Percentiles rank a stretch among this genome's conserved stretches.
phyloP scores from a whole-genome alignment of 1,139 yeast genomes.

The Entelexis sorbosivorans region DNA sequence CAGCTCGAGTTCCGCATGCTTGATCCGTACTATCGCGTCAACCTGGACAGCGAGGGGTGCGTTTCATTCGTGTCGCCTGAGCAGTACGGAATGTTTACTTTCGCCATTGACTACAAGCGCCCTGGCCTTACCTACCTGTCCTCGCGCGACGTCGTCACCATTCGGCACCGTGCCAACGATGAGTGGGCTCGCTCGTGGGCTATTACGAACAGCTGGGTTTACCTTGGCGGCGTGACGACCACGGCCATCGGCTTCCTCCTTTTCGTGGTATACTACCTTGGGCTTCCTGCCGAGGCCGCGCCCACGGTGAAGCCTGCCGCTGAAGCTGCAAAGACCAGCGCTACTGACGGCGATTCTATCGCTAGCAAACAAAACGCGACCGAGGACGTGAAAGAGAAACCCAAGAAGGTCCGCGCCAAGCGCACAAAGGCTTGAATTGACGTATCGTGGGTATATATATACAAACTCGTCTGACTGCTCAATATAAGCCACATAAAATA shows the following conservation, averaged over 20 bases:
- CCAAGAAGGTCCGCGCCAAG: background rate
- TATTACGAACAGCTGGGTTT: conserved; percentile 87
- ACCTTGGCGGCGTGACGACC: conserved; percentile 55
- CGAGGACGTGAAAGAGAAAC: background rate
- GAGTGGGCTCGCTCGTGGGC: conserved; percentile 92
- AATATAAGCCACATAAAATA: too few relatives aligned
- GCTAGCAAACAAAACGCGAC: background rate
- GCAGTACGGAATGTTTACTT: conserved; percentile 94
- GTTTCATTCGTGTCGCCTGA: conserved; percentile 70
- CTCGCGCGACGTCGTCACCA: conserved; percentile 62
- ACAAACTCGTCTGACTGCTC: too few relatives aligned
- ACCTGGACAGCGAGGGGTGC: conserved; percentile 35
- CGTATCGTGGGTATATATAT: background rate
- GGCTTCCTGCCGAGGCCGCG: conserved; percentile 23
- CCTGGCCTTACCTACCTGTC: conserved; percentile 61
- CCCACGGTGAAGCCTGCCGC: background rate
- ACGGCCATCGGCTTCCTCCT: conserved; percentile 68
- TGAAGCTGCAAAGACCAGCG: background rate
- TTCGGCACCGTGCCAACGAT: conserved; percentile 90
- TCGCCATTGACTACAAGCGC: conserved; percentile 66
- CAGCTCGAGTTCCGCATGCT: conserved; percentile 84
- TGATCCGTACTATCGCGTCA: conserved; percentile 86
- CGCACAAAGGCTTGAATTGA: background rate
- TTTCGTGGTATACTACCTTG: conserved; percentile 59
- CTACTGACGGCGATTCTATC: background rate